These are phyloP conservation scores for Cardamine resedifolia DNA, from an alignment of 345 rosid species.

Conservation along the genomic window DNA sequence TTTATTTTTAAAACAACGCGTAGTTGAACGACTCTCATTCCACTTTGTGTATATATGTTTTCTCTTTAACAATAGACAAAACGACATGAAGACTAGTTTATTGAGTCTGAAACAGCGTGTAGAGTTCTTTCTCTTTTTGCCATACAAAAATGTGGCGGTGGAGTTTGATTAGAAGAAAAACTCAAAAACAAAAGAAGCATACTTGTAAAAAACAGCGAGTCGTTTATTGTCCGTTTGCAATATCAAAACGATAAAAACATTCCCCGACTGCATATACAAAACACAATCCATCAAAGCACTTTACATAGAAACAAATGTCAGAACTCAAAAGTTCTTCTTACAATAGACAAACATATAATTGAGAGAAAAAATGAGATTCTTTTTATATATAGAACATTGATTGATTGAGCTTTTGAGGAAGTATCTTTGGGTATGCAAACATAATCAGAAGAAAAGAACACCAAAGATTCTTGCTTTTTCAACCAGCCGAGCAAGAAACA, in stretches of 20 bases:
- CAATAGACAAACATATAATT: slow-evolving; percentile 25
- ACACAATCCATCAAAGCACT: not conserved
- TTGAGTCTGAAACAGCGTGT: not conserved
- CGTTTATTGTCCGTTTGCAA: not conserved
- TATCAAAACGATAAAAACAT: slow-evolving; percentile 20
- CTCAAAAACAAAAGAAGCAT: not conserved
- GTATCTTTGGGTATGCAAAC: slow-evolving; percentile 23
- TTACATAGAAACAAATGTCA: slow-evolving; percentile 10
- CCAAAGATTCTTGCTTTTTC: slow-evolving; percentile 2
- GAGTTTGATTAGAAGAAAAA: not conserved
- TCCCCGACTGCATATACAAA: not conserved
- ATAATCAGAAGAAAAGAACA: slow-evolving; percentile 9
- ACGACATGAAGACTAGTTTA: not conserved
- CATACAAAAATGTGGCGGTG: not conserved
- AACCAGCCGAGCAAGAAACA: slow-evolving; percentile 18
- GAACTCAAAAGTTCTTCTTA: not conserved
- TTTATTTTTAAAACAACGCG: not conserved
- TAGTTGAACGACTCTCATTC: slow-evolving; percentile 20
- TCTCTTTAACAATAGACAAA: not conserved
- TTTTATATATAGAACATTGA: not conserved
- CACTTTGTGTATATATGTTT: not conserved
- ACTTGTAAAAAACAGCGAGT: not conserved
- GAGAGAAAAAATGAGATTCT: slow-evolving; percentile 7
- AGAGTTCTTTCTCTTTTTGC: not conserved
- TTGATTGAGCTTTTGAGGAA: slow-evolving; percentile 22